Evolutionary conservation across 1,284 basidiomycete genomes (phyloP), one percentile per base, ranked within the genome.

Genomic region (Caloboletus inedulis): DNA sequence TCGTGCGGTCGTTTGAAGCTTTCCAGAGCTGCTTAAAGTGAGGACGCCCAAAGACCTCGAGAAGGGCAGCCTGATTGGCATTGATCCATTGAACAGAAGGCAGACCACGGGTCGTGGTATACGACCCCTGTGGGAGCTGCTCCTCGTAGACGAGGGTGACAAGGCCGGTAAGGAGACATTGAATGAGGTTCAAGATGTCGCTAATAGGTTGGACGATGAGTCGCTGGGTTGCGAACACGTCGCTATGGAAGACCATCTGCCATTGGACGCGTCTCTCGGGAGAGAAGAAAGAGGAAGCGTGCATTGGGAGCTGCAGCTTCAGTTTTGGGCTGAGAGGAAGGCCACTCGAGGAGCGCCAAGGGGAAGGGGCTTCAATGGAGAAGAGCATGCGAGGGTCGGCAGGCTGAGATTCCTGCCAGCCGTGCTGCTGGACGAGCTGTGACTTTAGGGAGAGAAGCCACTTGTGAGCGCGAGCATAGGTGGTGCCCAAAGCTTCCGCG

Each of bases 161-260:
- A 60, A 91, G 74, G 58, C 89, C 89, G 42, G 89, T 90, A 61
- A 91, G 79, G 40, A 91, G 80, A 64, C 88, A 91, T 63, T 91
- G 88, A 36, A 91, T 71, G 55, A 91, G 77, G 67, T 82, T 80
- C 55, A 91, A 75, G 60, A 90, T 83, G 71, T 90, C 88, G 68
- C 79, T 82, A 68, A 91, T 79, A 46, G 88, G 85, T 37, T 82
- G 81, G 51, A 85, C 83, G 63, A 86, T 83, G 70, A 88, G 86
- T 41, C 88, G 79, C 58, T 89, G 80, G 40, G 83, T 84, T 58
- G 86, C 86, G 73, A 90, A 91, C 53, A 85, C 82, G 66, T 89
- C 87, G 63, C 81, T 83, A 69, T 91, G 87, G 67, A 91, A 91
- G 58, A 89, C 87, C 88, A 91, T 90, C 68, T 91, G 82, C 88